phyloP scores from a whole-genome alignment of 1,139 yeast genomes.

The Petasospora fabianii region DNA sequence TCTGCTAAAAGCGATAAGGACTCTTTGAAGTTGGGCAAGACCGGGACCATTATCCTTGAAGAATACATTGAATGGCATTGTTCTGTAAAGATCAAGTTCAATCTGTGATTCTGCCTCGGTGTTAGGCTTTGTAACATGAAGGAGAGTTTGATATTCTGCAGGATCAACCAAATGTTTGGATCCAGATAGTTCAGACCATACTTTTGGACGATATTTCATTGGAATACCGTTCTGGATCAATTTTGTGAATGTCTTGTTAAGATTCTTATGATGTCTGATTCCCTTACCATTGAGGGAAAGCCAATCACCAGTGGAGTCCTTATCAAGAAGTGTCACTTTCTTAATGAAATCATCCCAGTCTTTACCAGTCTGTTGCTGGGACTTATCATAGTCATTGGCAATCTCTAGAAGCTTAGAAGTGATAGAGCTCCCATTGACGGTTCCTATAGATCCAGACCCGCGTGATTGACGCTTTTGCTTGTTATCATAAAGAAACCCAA shows the following conservation, averaged over 20 bases:
- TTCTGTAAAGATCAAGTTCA: slow-evolving; percentile 51
- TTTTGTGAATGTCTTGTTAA: slow-evolving; percentile 34
- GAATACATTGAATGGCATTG: slow-evolving; percentile 54
- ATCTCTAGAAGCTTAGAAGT: slow-evolving; percentile 31
- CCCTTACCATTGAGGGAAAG: slow-evolving; percentile 23
- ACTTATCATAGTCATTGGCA: slow-evolving; percentile 37
- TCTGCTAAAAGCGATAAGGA: slow-evolving; percentile 51
- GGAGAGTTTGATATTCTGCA: slow-evolving; percentile 42
- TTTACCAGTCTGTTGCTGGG: slow-evolving; percentile 30
- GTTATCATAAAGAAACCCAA: slow-evolving; percentile 43
- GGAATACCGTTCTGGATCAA: slow-evolving; percentile 47
- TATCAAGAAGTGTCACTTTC: slow-evolving; percentile 18
- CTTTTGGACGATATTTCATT: slow-evolving; percentile 41
- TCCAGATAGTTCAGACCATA: slow-evolving; percentile 57
- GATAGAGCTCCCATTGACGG: slow-evolving; percentile 14
- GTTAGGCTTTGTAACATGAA: slow-evolving; percentile 24
- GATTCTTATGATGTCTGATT: slow-evolving; percentile 20
- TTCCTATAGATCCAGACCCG: neutral
- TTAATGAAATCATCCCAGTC: slow-evolving; percentile 38
- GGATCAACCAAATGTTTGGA: slow-evolving; percentile 45
- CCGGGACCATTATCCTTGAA: slow-evolving; percentile 57
- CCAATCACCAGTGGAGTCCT: slow-evolving; percentile 19
- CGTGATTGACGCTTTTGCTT: slow-evolving; percentile 8
- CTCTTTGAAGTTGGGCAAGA: slow-evolving; percentile 43
- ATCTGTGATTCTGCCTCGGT: slow-evolving; percentile 46